Percentiles rank a stretch among this genome's conserved stretches.
phyloP scores from a whole-genome alignment of 2,329 filamentous ascomycete species.

The Epichloe typhina region DNA sequence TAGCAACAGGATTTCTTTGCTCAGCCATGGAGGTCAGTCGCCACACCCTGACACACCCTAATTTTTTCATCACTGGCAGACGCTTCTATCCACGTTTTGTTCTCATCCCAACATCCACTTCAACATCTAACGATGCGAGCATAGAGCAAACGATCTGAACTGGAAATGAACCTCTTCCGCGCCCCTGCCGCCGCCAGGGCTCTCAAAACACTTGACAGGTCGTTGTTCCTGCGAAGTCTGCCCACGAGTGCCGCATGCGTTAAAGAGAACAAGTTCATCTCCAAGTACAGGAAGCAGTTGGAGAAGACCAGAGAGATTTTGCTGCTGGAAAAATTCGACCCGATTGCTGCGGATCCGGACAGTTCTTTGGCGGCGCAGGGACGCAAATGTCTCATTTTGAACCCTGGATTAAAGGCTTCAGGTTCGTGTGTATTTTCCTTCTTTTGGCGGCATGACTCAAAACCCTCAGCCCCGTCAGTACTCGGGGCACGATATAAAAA shows the following conservation, averaged over 20 bases:
- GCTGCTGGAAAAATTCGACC: slow-evolving; percentile 45
- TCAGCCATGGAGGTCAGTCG: slow-evolving; percentile 18
- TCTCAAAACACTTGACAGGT: slow-evolving; percentile 68
- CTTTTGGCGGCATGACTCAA: background rate
- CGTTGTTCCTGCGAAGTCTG: slow-evolving; percentile 67
- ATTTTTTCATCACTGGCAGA: background rate
- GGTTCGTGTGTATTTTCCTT: slow-evolving; percentile 22
- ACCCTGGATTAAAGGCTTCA: slow-evolving; percentile 39
- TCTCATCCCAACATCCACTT: background rate
- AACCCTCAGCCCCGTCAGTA: background rate
- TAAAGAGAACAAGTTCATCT: slow-evolving; percentile 61
- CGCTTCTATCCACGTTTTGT: background rate
- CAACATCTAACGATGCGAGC: background rate
- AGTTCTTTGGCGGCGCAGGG: slow-evolving; percentile 37
- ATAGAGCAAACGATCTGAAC: slow-evolving; percentile 10
- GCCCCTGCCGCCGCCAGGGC: slow-evolving; percentile 65
- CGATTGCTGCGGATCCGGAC: slow-evolving; percentile 52
- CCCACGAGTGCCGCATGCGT: slow-evolving; percentile 68
- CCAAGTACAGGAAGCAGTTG: slow-evolving; percentile 54
- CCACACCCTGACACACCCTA: background rate
- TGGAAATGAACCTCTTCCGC: slow-evolving; percentile 50
- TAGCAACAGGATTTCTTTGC: background rate
- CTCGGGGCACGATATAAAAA: background rate
- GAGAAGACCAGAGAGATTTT: slow-evolving; percentile 54
- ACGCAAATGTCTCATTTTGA: slow-evolving; percentile 47